Evolutionary conservation across 768 basidiomycete genomes (phyloP), one percentile per base, ranked within the genome.

Genomic region (Pulveroboletus sp.): DNA sequence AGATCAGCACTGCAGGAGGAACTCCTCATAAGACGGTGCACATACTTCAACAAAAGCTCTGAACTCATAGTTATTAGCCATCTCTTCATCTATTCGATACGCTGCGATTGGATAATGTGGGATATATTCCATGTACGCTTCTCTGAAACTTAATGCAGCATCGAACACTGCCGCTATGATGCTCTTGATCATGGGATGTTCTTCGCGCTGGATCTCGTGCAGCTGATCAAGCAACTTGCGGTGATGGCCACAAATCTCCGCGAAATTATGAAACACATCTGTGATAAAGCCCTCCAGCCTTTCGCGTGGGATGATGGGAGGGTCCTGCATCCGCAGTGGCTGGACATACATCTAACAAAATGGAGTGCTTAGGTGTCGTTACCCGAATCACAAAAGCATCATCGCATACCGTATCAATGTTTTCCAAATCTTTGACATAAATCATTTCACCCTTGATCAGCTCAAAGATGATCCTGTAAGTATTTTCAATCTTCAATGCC

Each of bases 381-480:
- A 45, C 33, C 5, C 30, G 38, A n/a, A 14, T 18, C 24, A 36
- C 27, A 9, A 62, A 81, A 10, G 0, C 1, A 39, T 21, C 18
- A 39, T 41, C 26, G 43, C 65, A 14, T 59, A 93, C 92, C 53
- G 73, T 74, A 53, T 87, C 84, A 39, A 96, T 86, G 48, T 84
- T 87, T 68, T 93, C 89, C 51, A 96, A 69, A 73, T 96, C 93
- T 58, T 84, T 89, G 26, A 95, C 93, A 62, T 94, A 96, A 26
- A 83, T 82, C 91, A 95, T 95, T 67, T 96, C 93, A 55, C 89
- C 89, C 67, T 95, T 90, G 67, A 96, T 95, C 54, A 95, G 68
- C 72, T 96, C 93, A 61, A 94, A 96, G 44, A 95, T 93, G 60
- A 93, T 83, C 39, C 91, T 93, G 56, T 33, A 39, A 51, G 18